Base-by-base conservation (phyloP, 768 basidiomycete genomes). In the Rhodotorula toruloides region DNA sequence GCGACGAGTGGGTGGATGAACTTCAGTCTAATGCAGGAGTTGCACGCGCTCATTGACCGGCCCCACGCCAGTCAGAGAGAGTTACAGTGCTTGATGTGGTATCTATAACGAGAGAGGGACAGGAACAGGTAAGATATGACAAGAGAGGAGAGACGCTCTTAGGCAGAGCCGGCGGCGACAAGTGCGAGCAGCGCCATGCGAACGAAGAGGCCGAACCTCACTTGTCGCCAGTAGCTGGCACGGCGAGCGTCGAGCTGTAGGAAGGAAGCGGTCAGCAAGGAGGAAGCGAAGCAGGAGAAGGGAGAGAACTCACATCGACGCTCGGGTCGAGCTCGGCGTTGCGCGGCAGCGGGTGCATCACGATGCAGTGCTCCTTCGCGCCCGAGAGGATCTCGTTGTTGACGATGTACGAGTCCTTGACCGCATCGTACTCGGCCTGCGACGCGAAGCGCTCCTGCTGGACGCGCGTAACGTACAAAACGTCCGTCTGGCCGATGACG, bases 291-390 rank as follows among this genome's bases (percentile, higher is more conserved):
- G 16, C 16, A 29, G 22, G 40, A 48, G 25, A 22, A 36, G 16
- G 31, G 44, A 29, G 21, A 34, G n/a, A 36, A 70, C 68, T 46
- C 56, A 93, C 97, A 78, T 99, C 96, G 50, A 99, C 93, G 77
- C 94, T 93, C 5, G 91, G 90, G 76, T 97, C 94, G 73, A 99
- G 97, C 87, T 99, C 96, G 65, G 90, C 91, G 56, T 94, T 86
- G 74, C 96, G 80, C 21, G 96, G 96, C 29, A 99, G 81, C n/a
- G 96, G 96, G 78, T 99, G 96, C 92, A 99, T 94, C 71, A 98
- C 91, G 64, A 98, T 97, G 86, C 96, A 91, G 58, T 92, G 89
- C 70, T 90, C 88, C 80, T 98, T 98, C 16, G 96, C 94, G 48
- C 89, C 82, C 10, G 91, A 86, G 34, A 99, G 82, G 39, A 98